Evolutionary conservation across 805 yeast genomes (phyloP).

Genomic region (Saturnispora ahearnii): DNA sequence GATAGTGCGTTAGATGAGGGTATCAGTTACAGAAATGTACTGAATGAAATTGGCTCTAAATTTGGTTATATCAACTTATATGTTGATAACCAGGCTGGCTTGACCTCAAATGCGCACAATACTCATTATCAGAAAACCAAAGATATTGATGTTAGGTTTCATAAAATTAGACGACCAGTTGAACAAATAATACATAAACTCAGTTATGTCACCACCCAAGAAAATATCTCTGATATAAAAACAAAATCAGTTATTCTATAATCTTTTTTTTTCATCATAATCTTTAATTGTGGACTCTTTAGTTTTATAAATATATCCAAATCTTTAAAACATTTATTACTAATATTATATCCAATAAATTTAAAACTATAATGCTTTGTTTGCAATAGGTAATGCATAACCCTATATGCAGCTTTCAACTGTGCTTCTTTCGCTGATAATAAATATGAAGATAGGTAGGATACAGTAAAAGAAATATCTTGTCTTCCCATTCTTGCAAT

Average conservation of each 20-base stretch:
- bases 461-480: neutral
- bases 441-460: neutral
- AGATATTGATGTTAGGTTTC: too few species aligned
- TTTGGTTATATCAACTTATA: too few species aligned
- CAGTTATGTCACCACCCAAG: too few species aligned
- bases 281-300: neutral
- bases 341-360: too few species aligned
- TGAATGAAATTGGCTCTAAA: too few species aligned
- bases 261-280: neutral
- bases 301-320: neutral
- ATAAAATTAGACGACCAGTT: too few species aligned
- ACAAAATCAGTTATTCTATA: neutral
- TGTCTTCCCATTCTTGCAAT: neutral
- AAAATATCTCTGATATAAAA: too few species aligned
- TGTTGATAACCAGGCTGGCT: too few species aligned
- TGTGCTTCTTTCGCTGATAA: neutral
- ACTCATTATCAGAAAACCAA: too few species aligned
- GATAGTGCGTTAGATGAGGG: neutral
- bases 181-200: too few species aligned
- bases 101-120: too few species aligned
- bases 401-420: neutral
- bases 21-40: neutral
- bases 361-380: neutral
- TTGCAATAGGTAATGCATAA: neutral
- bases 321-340: too few species aligned